Evolutionary conservation across 2,329 filamentous ascomycete genomes (phyloP).

Genomic region (Scopulariopsis brevicaulis): DNA sequence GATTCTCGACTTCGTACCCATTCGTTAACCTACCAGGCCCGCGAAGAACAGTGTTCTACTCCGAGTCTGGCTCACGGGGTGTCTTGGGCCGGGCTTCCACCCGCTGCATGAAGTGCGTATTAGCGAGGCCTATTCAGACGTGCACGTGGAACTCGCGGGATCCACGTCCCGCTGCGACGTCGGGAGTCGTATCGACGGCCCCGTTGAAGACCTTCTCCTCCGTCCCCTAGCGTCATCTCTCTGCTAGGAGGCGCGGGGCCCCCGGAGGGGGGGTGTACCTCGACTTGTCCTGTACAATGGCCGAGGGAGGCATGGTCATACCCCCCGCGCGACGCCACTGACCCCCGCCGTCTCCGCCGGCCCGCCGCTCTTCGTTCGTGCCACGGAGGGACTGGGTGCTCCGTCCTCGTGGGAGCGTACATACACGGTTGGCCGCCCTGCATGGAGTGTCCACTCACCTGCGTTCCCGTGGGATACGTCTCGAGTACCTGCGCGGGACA

Average conservation of each 20-base stretch:
- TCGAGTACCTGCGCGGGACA: neutral
- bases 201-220: neutral
- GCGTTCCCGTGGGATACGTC: neutral
- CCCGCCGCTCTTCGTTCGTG: neutral
- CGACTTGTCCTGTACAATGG: neutral
- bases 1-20: too few species aligned
- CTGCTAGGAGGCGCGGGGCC: neutral
- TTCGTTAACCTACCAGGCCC: too few species aligned
- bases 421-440: neutral
- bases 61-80: neutral
- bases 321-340: neutral
- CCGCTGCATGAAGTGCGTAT: neutral
- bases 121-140: neutral
- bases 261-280: neutral
- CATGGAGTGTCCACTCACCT: neutral
- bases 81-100: neutral
- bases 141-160: slow-evolving; percentile 3
- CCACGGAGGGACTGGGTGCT: neutral
- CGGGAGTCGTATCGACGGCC: neutral
- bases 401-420: neutral
- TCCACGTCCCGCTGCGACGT: neutral
- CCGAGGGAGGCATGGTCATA: neutral
- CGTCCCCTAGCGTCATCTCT: neutral
- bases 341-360: neutral
- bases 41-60: too few species aligned